Base-by-base conservation (phyloP, 257 asterid species). In the Plantago ovata region DNA sequence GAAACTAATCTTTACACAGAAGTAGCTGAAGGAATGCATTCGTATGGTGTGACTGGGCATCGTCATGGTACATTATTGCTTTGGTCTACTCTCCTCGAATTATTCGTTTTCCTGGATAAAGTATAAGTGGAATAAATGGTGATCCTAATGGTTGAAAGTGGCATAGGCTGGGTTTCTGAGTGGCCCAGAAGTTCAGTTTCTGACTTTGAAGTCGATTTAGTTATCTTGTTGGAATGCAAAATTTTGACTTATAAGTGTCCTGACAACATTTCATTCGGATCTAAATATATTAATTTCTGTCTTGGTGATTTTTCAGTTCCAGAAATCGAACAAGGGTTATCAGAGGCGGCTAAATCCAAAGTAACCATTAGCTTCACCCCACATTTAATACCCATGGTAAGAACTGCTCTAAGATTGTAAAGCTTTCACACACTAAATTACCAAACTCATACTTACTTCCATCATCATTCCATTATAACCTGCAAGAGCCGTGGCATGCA, bases 301-400 rank as follows among this genome's bases (percentile, higher is more conserved):
- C 4, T 4, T 28, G 36, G 36, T 28, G 36, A 1, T 28, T 28
- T 28, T 28, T 20, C 84, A 91, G 98, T 85, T 68, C 98, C 98
- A n/a, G 98, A 91, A 81, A 91, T 91, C 54, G 98, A 92, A 78
- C 98, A 92, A 80, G 98, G 96, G 54, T 70, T 92, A 65, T 84
- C 98, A 21, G 94, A 84, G 72, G 95, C 84, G 23, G 79, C 82
- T 15, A 83, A 79, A 53, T 77, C 89, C 44, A 69, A 79, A 81
- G 99, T 93, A 69, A 93, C 94, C 6, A 88, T 93, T 58, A 93
- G 99, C 84, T 93, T 93, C 82, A 92, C 96, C 55, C 98, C 98
- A 47, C 98, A 92, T 64, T 72, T 88, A 55, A 88, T 93, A 87
- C 96, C 99, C 56, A 89, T 93, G 95, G 98, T 93, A 82, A 84